These are phyloP conservation scores for Penicillium verrucosum DNA, from an alignment of 2,329 filamentous ascomycete species.

Conservation along the genomic window DNA sequence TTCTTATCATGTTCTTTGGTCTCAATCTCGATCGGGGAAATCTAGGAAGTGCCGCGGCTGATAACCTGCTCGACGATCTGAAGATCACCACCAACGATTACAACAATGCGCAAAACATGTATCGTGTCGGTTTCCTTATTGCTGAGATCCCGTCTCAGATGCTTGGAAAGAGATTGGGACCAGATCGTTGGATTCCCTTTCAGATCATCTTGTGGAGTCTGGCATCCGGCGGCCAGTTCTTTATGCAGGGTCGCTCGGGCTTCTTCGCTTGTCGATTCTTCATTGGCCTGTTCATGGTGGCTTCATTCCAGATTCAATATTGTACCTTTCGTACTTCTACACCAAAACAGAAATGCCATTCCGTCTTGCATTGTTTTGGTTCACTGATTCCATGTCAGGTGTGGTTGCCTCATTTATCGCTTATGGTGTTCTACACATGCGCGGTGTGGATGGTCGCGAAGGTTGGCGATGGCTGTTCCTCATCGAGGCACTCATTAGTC, in stretches of 20 bases:
- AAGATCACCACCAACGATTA: constrained; percentile 32
- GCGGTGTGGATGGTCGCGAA: constrained; percentile 38
- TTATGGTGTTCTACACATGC: constrained; percentile 39
- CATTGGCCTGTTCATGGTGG: constrained; percentile 50
- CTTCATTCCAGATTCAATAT: constrained; percentile 47
- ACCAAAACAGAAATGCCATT: constrained; percentile 34
- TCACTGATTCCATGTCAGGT: constrained; percentile 31
- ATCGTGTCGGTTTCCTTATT: constrained; percentile 28
- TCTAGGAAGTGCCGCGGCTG: constrained; percentile 25
- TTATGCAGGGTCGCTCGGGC: constrained; percentile 29
- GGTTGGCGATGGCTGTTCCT: constrained; percentile 48
- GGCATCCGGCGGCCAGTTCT: constrained; percentile 25
- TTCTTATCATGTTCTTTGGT: constrained; percentile 48
- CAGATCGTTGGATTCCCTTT: constrained; percentile 30
- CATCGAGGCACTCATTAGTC: constrained; percentile 45
- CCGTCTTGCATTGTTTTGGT: constrained; percentile 40
- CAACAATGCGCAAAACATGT: constrained; percentile 32
- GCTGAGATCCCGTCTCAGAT: constrained; percentile 34
- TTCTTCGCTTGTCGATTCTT: constrained; percentile 46
- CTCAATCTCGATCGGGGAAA: constrained; percentile 30
- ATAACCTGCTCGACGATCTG: constrained; percentile 28
- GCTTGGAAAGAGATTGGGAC: constrained; percentile 29
- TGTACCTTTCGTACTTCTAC: constrained; percentile 43
- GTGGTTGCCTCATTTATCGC: constrained; percentile 36
- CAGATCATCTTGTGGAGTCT: constrained; percentile 31